Conservation (phyloP, 1,284 basidiomycete species). For the Ustilago crameri region DNA sequence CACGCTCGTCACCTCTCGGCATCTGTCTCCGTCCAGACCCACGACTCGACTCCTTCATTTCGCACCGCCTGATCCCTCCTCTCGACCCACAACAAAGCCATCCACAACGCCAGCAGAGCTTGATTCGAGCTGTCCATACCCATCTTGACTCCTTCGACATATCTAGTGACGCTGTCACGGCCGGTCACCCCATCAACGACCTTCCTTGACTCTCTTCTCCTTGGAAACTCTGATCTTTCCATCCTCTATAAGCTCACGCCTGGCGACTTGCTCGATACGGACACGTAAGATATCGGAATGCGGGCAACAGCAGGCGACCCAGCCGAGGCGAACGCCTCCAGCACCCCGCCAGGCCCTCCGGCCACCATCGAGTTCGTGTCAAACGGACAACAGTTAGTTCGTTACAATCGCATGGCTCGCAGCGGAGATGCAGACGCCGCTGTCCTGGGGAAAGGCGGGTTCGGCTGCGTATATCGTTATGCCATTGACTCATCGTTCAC, state of each 20-base stretch:
- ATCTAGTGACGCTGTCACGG: background rate
- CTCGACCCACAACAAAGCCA: background rate
- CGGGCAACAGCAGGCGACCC: slow-evolving; percentile 6
- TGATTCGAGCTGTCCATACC: background rate
- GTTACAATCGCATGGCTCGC: slow-evolving; percentile 39
- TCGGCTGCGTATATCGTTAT: slow-evolving; percentile 52
- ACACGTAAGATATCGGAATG: background rate
- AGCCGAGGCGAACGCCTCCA: slow-evolving; percentile 5
- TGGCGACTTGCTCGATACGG: background rate
- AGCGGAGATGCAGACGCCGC: slow-evolving; percentile 32
- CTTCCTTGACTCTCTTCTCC: too few relatives aligned
- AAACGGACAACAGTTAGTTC: slow-evolving; percentile 23
- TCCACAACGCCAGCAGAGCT: background rate
- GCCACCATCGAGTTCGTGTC: slow-evolving; percentile 25
- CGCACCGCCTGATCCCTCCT: background rate
- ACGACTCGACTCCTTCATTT: background rate
- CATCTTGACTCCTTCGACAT: background rate
- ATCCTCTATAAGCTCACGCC: too few relatives aligned
- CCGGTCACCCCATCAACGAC: too few relatives aligned
- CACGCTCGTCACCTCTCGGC: background rate
- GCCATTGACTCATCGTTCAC: slow-evolving; percentile 50
- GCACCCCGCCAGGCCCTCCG: slow-evolving; percentile 24
- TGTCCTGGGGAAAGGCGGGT: slow-evolving; percentile 47
- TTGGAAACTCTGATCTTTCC: too few relatives aligned
- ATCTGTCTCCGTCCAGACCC: background rate